A percentile compares a stretch with the other conserved stretches of the same genome.
These are phyloP conservation scores for Aureobasidium sp. DNA, from an alignment of 2,329 filamentous ascomycete genomes.

Conservation along the genomic window DNA sequence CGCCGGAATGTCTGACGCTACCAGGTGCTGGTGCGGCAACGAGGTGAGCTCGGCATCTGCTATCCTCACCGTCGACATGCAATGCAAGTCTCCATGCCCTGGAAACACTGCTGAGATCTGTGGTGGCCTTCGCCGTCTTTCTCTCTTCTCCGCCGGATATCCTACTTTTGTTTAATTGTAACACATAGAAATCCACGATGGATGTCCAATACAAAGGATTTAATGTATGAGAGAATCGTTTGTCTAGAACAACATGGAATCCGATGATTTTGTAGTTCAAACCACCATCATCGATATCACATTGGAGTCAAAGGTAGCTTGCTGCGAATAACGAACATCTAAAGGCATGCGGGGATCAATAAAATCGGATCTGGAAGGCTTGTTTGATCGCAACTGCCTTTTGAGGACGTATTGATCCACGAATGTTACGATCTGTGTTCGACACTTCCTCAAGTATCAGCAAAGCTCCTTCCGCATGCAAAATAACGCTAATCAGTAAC, in stretches of 20 bases:
- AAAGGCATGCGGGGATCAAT: not conserved
- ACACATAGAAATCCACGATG: not conserved
- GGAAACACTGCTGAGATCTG: constrained; percentile 29
- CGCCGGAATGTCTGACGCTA: constrained; percentile 11
- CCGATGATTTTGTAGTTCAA: not conserved
- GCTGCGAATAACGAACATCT: not conserved
- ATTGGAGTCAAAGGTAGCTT: not conserved
- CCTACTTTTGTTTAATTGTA: constrained; percentile 16
- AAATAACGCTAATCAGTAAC: not conserved
- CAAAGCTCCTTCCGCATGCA: not conserved
- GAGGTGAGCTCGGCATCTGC: constrained; percentile 11
- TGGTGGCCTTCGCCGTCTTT: constrained; percentile 27
- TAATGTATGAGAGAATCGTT: too few relatives aligned
- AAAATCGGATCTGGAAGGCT: too few relatives aligned
- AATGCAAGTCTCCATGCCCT: constrained; percentile 26
- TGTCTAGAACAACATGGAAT: not conserved
- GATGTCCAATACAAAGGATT: not conserved
- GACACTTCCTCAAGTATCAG: not conserved
- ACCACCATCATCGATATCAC: not conserved
- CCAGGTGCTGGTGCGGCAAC: constrained; percentile 14
- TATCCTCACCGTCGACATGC: constrained; percentile 27
- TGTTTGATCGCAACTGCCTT: not conserved
- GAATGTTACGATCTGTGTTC: not conserved
- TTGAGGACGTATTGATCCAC: not conserved
- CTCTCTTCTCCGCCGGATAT: constrained; percentile 26